These are phyloP conservation scores for Scutellaria galericulata DNA, from an alignment of 257 asterid species.

Conservation along the genomic window DNA sequence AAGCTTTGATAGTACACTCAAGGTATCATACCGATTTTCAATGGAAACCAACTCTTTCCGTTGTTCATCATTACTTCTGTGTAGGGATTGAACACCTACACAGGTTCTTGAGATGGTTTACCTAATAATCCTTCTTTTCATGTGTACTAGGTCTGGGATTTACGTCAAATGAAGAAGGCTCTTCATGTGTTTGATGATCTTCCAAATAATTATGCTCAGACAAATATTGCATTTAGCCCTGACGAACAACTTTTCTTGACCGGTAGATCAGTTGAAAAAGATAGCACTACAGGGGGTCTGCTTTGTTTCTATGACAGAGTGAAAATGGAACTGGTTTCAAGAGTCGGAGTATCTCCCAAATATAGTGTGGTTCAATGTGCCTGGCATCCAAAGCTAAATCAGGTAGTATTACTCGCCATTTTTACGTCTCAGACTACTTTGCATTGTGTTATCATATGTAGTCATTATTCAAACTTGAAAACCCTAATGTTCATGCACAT, in stretches of 20 bases:
- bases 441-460: slow-evolving; percentile 7
- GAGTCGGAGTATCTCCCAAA: slow-evolving; percentile 85
- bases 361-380: slow-evolving; percentile 91
- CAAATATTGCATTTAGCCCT: slow-evolving; percentile 85
- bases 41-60: slow-evolving; percentile 18
- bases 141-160: slow-evolving; percentile 80
- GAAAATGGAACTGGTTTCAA: slow-evolving; percentile 78
- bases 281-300: slow-evolving; percentile 80
- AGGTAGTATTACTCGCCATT: slow-evolving; percentile 52
- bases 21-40: slow-evolving; percentile 50
- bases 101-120: slow-evolving; percentile 9
- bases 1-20: slow-evolving; percentile 89
- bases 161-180: slow-evolving; percentile 81
- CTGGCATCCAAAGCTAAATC: slow-evolving; percentile 95
- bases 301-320: slow-evolving; percentile 78
- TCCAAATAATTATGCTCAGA: slow-evolving; percentile 89
- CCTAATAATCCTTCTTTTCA: slow-evolving; percentile 25
- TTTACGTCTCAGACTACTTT: neutral
- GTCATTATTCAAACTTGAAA: slow-evolving; percentile 8
- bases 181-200: slow-evolving; percentile 71
- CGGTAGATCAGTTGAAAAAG: slow-evolving; percentile 84
- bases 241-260: slow-evolving; percentile 84
- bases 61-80: neutral
- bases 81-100: neutral
- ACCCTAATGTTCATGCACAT: neutral